phyloP scores from a whole-genome alignment of 345 rosid species.

The Murraya koenigii region DNA sequence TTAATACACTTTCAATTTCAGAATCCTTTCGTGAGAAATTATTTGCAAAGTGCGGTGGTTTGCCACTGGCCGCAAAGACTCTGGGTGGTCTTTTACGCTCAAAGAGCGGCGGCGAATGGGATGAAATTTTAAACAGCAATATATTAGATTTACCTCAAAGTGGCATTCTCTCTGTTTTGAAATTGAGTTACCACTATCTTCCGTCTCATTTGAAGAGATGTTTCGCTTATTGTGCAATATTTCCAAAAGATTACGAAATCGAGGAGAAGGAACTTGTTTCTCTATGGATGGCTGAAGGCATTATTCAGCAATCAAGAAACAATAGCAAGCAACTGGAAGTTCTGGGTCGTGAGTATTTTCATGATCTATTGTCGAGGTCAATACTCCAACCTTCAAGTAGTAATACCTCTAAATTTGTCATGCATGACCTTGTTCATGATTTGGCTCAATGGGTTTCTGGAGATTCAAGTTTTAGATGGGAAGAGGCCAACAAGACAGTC shows the following conservation, averaged over 20 bases:
- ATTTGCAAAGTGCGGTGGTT: constrained; percentile 14
- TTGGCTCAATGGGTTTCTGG: no score
- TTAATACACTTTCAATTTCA: neutral
- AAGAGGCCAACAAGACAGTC: no score
- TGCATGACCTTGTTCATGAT: no score
- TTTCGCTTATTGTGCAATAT: constrained; percentile 16
- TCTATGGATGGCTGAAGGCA: no score
- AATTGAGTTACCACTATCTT: neutral
- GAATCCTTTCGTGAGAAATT: neutral
- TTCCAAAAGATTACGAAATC: constrained; percentile 17
- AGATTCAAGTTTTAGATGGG: no score
- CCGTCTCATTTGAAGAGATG: constrained; percentile 16
- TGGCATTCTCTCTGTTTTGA: neutral
- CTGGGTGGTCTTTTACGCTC: constrained; percentile 20
- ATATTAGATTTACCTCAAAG: neutral
- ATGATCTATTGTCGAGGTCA: no score
- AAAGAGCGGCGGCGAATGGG: neutral
- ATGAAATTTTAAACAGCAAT: neutral
- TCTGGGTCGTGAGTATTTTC: no score
- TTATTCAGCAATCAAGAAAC: no score
- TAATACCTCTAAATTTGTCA: no score
- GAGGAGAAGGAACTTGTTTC: no score
- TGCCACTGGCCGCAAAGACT: constrained; percentile 22
- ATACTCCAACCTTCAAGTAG: no score
- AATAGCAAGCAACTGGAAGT: no score